These are phyloP conservation scores for Medicago lupulina DNA, from an alignment of 306 rosid genomes.

Conservation along the genomic window DNA sequence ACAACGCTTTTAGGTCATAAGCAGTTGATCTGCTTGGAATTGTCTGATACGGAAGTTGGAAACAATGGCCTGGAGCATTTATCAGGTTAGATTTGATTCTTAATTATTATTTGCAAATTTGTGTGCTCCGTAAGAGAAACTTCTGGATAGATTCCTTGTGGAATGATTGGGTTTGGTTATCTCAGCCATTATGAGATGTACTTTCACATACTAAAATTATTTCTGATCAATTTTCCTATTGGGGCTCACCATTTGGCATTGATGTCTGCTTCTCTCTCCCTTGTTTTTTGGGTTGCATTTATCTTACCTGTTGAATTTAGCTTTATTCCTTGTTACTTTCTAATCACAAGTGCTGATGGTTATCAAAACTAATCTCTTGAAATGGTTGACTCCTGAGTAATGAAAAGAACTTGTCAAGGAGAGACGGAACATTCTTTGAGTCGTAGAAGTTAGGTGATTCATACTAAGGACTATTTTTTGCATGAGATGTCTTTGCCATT, in stretches of 20 bases:
- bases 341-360: slow-evolving; percentile 31
- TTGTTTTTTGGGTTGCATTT: slow-evolving; percentile 26
- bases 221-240: slow-evolving; percentile 12
- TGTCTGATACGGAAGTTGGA: slow-evolving; percentile 92
- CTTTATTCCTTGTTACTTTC: slow-evolving; percentile 32
- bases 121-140: slow-evolving; percentile 10
- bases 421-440: slow-evolving; percentile 6
- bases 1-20: slow-evolving; percentile 62
- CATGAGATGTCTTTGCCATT: slow-evolving; percentile 1
- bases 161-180: slow-evolving; percentile 1
- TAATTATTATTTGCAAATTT: slow-evolving; percentile 22
- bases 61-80: slow-evolving; percentile 82
- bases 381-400: slow-evolving; percentile 15
- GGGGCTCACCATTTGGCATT: slow-evolving; percentile 6
- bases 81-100: slow-evolving; percentile 65
- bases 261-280: slow-evolving; percentile 10
- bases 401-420: slow-evolving; percentile 13
- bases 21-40: slow-evolving; percentile 80
- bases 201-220: slow-evolving; percentile 10
- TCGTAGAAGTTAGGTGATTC: slow-evolving; percentile 11
- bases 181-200: slow-evolving; percentile 1
- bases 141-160: slow-evolving; percentile 10
- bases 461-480: slow-evolving; percentile 10
- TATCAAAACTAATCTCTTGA: slow-evolving; percentile 27
- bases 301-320: slow-evolving; percentile 13